A percentile compares a stretch with the other conserved stretches of the same genome.
Conservation (phyloP, 140 eudicot genomes). For the Anethum foeniculum region DNA sequence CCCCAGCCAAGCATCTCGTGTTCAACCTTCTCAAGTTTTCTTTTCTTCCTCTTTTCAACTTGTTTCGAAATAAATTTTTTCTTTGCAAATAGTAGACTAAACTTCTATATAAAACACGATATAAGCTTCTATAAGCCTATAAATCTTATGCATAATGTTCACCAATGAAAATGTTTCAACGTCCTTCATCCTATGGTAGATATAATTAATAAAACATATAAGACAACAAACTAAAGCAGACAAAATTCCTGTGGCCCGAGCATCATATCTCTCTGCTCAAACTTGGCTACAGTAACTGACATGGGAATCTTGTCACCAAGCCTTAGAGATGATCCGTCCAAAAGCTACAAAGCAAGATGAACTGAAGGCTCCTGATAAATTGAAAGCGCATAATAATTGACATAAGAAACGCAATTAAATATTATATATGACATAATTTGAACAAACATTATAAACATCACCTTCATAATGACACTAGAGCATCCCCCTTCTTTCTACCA, state of each 20-base stretch:
- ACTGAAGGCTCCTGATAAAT: constrained; percentile 82
- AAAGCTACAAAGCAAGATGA: constrained; percentile 72
- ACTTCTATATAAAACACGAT: not conserved
- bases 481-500: constrained; percentile 93
- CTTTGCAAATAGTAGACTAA: constrained; percentile 33
- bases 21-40: constrained; percentile 80
- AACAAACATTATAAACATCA: constrained; percentile 16
- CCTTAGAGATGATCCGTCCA: constrained; percentile 86
- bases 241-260: not conserved
- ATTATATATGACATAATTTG: not conserved
- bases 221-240: not conserved
- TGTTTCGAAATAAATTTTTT: constrained; percentile 76
- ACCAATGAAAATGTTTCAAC: not conserved
- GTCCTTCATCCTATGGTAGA: not conserved
- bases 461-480: constrained; percentile 92
- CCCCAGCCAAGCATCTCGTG: constrained; percentile 99
- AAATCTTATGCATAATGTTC: not conserved
- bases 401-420: constrained; percentile 1
- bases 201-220: not conserved
- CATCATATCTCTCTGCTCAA: constrained; percentile 84
- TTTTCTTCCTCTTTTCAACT: constrained; percentile 84
- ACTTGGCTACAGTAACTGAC: constrained; percentile 85
- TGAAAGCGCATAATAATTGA: not conserved
- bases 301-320: constrained; percentile 64
- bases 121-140: not conserved